Evolutionary conservation across 129 eudicot genomes (phyloP), one percentile per base, ranked within the genome.

Genomic region (Pseudognaphalium luteoalbum): DNA sequence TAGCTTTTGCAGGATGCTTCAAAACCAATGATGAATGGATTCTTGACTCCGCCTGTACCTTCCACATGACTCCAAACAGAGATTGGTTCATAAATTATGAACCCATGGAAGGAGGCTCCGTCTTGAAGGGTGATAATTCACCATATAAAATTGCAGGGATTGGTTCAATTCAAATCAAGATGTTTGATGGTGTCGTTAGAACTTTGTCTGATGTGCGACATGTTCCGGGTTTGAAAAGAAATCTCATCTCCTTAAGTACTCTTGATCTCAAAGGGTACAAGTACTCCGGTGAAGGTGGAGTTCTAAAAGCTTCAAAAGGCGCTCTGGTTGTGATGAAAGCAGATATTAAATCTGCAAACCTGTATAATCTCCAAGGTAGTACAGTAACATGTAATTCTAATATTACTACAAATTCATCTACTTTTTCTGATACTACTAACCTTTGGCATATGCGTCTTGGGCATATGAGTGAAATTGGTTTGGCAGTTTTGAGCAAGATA

Each of bases 361-460:
- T 68, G 73, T 80, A 30, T 56, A 44, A 44, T 72, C 60, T 64
- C 21, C 71, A 3, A 8, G 78, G 73, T 19, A 80, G 14, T 47
- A 73, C 42, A 0, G 22, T 72, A 21, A 68, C 73, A 68, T 20
- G 73, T 68, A 68, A 41, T n/a, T n/a, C 42, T 11, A 19, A 12
- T 28, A 29, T 51, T 22, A n/a, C 34, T 28, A 52, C 50, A 52
- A 19, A 50, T 30, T 71, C 76, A 9, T 72, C 50, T 50, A 32
- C 30, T 4, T 63, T 34, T 34, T 34, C 39, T 4, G 39, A 72
- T 56, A 5, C 6, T 25, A 73, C 83, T 5, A 29, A 50, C n/a
- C 47, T 80, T 30, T 72, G 74, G 83, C 79, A 80, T 66, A 80
- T 72, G 78, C 41, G 68, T 3, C 75, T 73, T 54, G 84, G 80